Base-by-base conservation (phyloP, 2,329 filamentous ascomycete species). In the Cytospora leucostoma region DNA sequence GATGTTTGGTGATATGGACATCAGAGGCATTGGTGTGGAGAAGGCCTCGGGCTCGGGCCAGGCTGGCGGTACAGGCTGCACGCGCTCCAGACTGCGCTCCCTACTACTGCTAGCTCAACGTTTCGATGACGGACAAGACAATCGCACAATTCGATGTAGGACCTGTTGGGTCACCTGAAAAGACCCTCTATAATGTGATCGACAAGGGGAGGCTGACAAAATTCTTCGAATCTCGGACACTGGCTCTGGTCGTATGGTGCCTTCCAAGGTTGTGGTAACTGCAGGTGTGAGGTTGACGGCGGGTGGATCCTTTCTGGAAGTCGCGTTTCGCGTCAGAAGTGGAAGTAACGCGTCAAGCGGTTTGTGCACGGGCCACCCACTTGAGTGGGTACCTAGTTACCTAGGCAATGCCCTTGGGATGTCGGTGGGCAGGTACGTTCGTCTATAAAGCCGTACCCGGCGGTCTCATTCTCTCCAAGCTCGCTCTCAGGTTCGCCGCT, bases 1-100 rank as follows among this genome's bases (percentile, higher is more conserved):
- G 35, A 82, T 75, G 65, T 84, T 84, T 13, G 76, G 72, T 19
- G 81, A 80, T 70, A 82, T 75, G 59, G 77, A 74, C 52, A 77
- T 73, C 33, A 84, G 74, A 70, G 82, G 78, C 82, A 84, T 84
- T 65, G 71, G 66, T 62, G 49, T 58, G 38, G 40, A 35, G n/a
- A 52, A 63, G 62, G 37, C 57, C 56, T 34, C 49, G 7, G 34
- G 49, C 56, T 34, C 49, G 7, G 34, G 49, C 57, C 49, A 55
- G 27, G 38, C 27, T 33, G 56, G 57, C 21, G 51, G 49, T 44
- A 38, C 51, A 61, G 40, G 33, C 27, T 55, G 51, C 47, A 44
- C 51, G 33, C 54, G 47, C 59, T 55, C 56, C 50, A 55, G 59
- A 51, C 59, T 37, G 49, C 21, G 59, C 59, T 55, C 32, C 17